Evolutionary conservation across 352 stramenopile species (phyloP), one percentile per base, ranked within the genome.

Genomic region (Phytophthora foliorum): DNA sequence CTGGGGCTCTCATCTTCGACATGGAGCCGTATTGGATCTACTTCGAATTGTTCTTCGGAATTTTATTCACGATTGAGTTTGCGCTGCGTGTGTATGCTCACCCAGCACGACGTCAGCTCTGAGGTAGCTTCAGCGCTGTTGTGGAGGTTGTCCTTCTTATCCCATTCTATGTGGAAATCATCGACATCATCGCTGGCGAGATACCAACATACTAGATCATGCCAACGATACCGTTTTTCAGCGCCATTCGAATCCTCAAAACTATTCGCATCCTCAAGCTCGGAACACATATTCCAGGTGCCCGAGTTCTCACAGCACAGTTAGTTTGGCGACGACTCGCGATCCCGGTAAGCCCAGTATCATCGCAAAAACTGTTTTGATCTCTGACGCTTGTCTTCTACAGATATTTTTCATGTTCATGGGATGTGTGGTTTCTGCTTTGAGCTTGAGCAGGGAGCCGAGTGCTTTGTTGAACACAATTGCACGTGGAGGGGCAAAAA

Each of bases 21-120:
- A 88, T 90, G 75, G 77, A 84, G 51, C 64, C 71, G 13, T 52
- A 72, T 6, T 89, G 78, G 80, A 52, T 89, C 41, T 86, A 85
- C 65, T 57, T 84, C 5, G 81, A 89, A 55, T 72, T 74, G 13
- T n/a, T 73, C 7, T 85, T 89, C 39, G 75, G 70, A 0, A 59
- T 75, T 7, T 54, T 71, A 24, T 89, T 88, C 58, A 83, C 79
- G 0, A 0, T 70, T 19, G 81, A 89, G 49, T 39, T 81, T 19
- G 31, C 67, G 0, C 25, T 88, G 10, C 77, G 74, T 7, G 51
- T 72, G 14, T 74, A 68, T 24, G 52, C 64, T 1, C 74, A 84
- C 7, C 77, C 77, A 7, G 34, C 68, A 2, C 62, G 57, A 17
- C 55, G 50, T 4, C 57, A 71, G 36, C 46, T 84, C 9, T 75